A percentile compares a stretch with the other conserved stretches of the same genome.
phyloP scores from a whole-genome alignment of 768 basidiomycete genomes.

The Suillus plorans region DNA sequence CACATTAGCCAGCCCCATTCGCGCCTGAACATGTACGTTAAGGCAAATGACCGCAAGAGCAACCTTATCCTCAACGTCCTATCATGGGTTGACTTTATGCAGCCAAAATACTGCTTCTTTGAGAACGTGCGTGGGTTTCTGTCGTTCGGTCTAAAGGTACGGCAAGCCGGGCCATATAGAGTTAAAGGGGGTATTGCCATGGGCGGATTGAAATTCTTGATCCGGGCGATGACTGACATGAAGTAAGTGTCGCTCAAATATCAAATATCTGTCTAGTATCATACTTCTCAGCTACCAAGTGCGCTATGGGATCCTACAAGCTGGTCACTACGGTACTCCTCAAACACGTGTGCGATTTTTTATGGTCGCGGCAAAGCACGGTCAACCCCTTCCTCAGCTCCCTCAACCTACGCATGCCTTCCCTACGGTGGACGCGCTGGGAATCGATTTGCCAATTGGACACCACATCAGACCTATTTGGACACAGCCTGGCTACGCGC shows the following conservation, averaged over 20 bases:
- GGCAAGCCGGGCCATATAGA: conserved; percentile 39
- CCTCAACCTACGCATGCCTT: conserved; percentile 47
- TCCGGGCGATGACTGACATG: conserved; percentile 62
- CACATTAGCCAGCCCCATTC: conserved; percentile 74
- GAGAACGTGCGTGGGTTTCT: conserved; percentile 52
- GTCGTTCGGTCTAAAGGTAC: conserved; percentile 36
- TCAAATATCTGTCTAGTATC: not conserved
- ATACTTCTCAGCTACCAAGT: conserved; percentile 40
- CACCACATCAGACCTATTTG: conserved; percentile 42
- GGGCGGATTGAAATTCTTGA: conserved; percentile 72
- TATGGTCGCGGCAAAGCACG: conserved; percentile 40
- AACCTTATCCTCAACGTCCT: conserved; percentile 63
- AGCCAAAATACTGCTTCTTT: conserved; percentile 45
- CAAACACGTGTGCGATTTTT: conserved; percentile 50
- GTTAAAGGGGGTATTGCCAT: conserved; percentile 64
- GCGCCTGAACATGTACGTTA: conserved; percentile 66
- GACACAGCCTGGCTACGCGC: conserved; percentile 49
- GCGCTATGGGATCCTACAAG: conserved; percentile 43
- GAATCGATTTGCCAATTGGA: conserved; percentile 50
- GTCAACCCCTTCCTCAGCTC: conserved; percentile 35
- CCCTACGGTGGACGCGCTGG: conserved; percentile 40
- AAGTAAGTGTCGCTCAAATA: conserved; percentile 40
- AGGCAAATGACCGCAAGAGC: conserved; percentile 64
- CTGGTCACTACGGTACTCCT: conserved; percentile 48
- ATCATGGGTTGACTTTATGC: conserved; percentile 42